These are phyloP conservation scores for Fusarium poae DNA, from an alignment of 2,329 filamentous ascomycete species.

Conservation along the genomic window DNA sequence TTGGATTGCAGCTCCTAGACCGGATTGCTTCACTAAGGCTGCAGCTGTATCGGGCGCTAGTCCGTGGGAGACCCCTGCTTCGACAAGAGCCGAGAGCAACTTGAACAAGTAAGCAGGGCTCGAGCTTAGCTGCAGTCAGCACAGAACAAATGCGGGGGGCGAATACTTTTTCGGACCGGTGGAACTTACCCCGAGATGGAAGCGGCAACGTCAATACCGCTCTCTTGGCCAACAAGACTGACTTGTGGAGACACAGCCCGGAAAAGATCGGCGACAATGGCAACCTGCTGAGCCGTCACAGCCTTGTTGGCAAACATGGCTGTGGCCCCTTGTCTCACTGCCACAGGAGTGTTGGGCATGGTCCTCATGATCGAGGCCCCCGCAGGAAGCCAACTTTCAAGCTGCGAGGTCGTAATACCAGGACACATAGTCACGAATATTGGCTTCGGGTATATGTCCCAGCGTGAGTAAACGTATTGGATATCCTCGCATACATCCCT, in stretches of 20 bases:
- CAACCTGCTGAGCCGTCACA: conserved; percentile 1
- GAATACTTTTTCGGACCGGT: too few species aligned
- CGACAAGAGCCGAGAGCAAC: not conserved
- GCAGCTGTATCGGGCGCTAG: not conserved
- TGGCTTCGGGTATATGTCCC: conserved; percentile 1
- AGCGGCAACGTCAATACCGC: not conserved
- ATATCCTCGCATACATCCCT: conserved; percentile 6
- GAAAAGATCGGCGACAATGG: conserved; percentile 1
- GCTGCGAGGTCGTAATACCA: not conserved
- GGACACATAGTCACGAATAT: conserved; percentile 10
- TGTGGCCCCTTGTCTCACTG: conserved; percentile 4
- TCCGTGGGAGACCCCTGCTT: not conserved
- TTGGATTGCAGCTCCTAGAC: not conserved
- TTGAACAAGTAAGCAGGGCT: conserved; percentile 6
- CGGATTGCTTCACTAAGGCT: not conserved
- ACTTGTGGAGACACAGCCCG: conserved; percentile 3
- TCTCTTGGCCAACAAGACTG: not conserved
- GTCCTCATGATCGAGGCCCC: conserved; percentile 2
- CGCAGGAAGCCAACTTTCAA: conserved; percentile 6
- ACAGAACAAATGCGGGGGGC: too few species aligned
- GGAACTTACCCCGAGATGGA: conserved; percentile 6
- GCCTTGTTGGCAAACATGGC: conserved; percentile 6
- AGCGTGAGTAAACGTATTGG: not conserved
- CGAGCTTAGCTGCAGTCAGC: not conserved
- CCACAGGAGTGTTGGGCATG: conserved; percentile 9